phyloP scores from a whole-genome alignment of 2,329 filamentous ascomycete genomes.

The Zymoseptoria crescenta region DNA sequence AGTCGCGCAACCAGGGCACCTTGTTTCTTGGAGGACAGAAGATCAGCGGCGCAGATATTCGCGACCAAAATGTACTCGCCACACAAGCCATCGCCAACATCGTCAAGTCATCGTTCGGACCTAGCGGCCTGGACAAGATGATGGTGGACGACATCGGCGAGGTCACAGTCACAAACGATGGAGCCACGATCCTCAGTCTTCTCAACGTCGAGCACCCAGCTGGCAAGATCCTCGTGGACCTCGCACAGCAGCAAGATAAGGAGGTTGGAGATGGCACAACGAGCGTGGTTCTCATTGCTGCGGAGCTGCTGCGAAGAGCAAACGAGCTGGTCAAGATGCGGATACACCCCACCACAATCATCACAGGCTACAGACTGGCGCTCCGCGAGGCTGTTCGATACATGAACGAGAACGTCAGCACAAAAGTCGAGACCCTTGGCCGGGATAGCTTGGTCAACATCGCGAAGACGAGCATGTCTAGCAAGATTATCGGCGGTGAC shows the following conservation, averaged over 20 bases:
- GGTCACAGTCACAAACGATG: slow-evolving; percentile 98
- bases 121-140: slow-evolving; percentile 98
- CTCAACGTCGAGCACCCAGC: slow-evolving; percentile 97
- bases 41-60: slow-evolving; percentile 92
- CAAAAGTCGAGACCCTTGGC: slow-evolving; percentile 85
- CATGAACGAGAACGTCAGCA: slow-evolving; percentile 96
- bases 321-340: slow-evolving; percentile 99
- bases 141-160: slow-evolving; percentile 99
- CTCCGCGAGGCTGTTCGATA: slow-evolving; percentile 95
- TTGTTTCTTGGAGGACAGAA: slow-evolving; percentile 96
- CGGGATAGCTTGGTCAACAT: slow-evolving; percentile 88
- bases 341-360: slow-evolving; percentile 99
- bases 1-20: slow-evolving; percentile 83
- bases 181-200: slow-evolving; percentile 89
- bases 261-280: slow-evolving; percentile 98
- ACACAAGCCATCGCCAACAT: slow-evolving; percentile 98
- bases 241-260: slow-evolving; percentile 97
- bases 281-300: slow-evolving; percentile 92
- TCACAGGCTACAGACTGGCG: slow-evolving; percentile 93
- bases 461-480: slow-evolving; percentile 98
- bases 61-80: slow-evolving; percentile 94
- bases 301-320: slow-evolving; percentile 83
- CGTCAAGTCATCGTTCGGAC: slow-evolving; percentile 96
- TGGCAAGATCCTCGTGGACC: slow-evolving; percentile 94
- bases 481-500: slow-evolving; percentile 95